Base-by-base conservation (phyloP, 306 rosid genomes). In the Cyclanthera cordifolia region DNA sequence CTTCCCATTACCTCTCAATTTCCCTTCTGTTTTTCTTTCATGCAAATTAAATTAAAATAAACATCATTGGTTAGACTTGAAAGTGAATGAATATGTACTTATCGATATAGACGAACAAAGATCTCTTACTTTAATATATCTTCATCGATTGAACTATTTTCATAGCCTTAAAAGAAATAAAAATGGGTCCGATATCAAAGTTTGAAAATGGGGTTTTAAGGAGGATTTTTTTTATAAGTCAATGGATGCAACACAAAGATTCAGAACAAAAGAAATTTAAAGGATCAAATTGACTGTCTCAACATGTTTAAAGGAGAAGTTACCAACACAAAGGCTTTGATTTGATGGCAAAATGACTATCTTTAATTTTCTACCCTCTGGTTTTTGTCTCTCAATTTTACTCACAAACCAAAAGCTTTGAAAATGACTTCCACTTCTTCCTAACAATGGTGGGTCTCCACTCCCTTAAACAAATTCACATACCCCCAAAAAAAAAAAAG, bases 391-490 rank as follows among this genome's bases (percentile, higher is more conserved):
- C n/a, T n/a, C n/a, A n/a, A n/a, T n/a, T n/a, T n/a, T n/a, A n/a
- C n/a, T n/a, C n/a, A n/a, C n/a, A n/a, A n/a, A n/a, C n/a, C 78
- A 73, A 75, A 75, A 77, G 70, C 77, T 77, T 57, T 17, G 81
- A 86, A 74, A 85, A 85, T 50, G 87, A 83, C 84, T 73, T 73
- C 69, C 78, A 80, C 84, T 86, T 37, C 65, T 70, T 58, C 53
- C 49, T 65, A 21, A 13, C 53, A 65, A 58, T 77, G 70, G 84
- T 79, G 88, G 83, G 88, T 78, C 79, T 73, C 61, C 70, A 74
- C 67, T 20, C 52, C 14, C 69, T 41, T 63, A 32, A 24, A 59
- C 67, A n/a, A 34, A n/a, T 17, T n/a, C 51, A 63, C 51, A 37
- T 37, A 37, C 61, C 59, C n/a, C n/a, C n/a, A n/a, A n/a, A n/a